Evolutionary conservation across 148 eudicot species (phyloP).

Genomic region (Hydrangea macrophylla): DNA sequence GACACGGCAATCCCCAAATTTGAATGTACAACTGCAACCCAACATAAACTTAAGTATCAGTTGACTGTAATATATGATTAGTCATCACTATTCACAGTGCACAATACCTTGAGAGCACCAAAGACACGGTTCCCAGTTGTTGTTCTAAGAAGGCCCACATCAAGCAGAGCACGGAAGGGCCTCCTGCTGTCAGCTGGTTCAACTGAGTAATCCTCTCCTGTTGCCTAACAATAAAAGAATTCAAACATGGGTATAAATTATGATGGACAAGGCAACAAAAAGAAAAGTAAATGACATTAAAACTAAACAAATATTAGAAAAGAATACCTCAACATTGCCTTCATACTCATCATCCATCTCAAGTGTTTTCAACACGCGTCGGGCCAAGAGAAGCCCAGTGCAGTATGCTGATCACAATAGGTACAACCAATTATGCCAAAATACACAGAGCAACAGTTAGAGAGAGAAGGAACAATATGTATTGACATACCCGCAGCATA

Average conservation of each 20-base stretch:
- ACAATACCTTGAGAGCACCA: slow-evolving; percentile 80
- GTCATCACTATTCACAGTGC: background rate
- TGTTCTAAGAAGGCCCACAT: slow-evolving; percentile 79
- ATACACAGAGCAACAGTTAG: background rate
- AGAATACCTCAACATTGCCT: slow-evolving; percentile 77
- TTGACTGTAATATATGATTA: background rate
- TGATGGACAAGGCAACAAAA: background rate
- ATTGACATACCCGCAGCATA: slow-evolving; percentile 58
- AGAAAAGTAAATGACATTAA: background rate
- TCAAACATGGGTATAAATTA: background rate
- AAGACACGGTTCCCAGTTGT: slow-evolving; percentile 87
- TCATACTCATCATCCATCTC: slow-evolving; percentile 72
- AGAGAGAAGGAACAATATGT: background rate
- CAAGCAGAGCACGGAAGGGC: slow-evolving; percentile 87
- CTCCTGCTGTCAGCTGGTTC: slow-evolving; percentile 76
- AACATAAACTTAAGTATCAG: background rate
- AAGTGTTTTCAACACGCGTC: slow-evolving; percentile 60
- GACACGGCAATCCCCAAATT: no score
- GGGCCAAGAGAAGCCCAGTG: slow-evolving; percentile 74
- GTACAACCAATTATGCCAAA: background rate
- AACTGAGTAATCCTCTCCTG: slow-evolving; percentile 83
- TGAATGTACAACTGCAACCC: background rate
- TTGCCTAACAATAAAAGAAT: slow-evolving; percentile 38
- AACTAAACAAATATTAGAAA: background rate
- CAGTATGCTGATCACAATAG: slow-evolving; percentile 49